Percentiles rank a stretch among this genome's conserved stretches.
These are phyloP conservation scores for Tetracladium marchalianum DNA, from an alignment of 495 filamentous ascomycete genomes.

Conservation along the genomic window DNA sequence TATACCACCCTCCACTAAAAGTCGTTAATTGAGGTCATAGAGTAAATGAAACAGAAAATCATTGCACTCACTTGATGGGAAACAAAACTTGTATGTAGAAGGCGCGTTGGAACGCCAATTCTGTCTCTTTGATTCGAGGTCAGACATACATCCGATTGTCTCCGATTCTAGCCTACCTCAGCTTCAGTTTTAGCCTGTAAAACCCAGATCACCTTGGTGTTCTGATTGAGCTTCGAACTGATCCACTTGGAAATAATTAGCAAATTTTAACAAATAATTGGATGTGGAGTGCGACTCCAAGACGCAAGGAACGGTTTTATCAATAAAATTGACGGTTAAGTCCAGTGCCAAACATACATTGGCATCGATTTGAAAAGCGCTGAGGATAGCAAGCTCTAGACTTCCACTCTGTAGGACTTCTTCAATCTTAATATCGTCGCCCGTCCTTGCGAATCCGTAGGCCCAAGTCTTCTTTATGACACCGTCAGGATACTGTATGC, in stretches of 20 bases:
- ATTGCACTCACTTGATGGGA: conserved; percentile 51
- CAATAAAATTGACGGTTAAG: no score
- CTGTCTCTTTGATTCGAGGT: conserved; percentile 9
- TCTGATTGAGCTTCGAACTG: conserved; percentile 45
- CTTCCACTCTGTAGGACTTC: conserved; percentile 70
- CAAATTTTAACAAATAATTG: no score
- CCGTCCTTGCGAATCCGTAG: conserved; percentile 37
- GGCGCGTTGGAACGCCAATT: conserved; percentile 21
- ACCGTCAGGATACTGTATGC: conserved; percentile 56
- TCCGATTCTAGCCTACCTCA: conserved; percentile 15
- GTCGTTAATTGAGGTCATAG: conserved; percentile 12
- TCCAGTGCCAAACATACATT: conserved; percentile 16
- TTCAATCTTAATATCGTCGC: conserved; percentile 79
- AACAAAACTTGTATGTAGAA: conserved; percentile 53
- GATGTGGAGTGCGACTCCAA: no score
- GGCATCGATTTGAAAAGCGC: conserved; percentile 79
- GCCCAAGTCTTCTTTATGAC: conserved; percentile 78
- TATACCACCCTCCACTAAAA: conserved; percentile 42
- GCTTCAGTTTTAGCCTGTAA: conserved; percentile 52
- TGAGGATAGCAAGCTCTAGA: conserved; percentile 68
- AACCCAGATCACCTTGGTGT: conserved; percentile 52
- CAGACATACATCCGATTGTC: background rate
- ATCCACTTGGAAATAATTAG: conserved; percentile 37
- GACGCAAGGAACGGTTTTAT: no score
- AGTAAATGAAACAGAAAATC: no score